Percentiles rank a stretch among this genome's conserved stretches.
Conservation (phyloP, 2,329 filamentous ascomycete genomes). For the Aspergillus tubingensis region DNA sequence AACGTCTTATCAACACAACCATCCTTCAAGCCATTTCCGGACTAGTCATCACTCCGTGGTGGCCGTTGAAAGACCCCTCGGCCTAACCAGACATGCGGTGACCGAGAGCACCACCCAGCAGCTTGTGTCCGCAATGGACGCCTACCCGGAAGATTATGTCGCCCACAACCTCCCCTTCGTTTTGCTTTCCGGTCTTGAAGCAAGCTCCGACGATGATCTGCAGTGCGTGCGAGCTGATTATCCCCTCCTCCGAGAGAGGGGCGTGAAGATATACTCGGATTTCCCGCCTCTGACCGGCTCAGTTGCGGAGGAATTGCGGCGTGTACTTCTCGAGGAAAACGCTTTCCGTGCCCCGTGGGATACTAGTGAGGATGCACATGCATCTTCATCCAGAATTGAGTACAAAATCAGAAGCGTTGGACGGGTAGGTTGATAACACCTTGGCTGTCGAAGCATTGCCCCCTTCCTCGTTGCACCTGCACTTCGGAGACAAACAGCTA, state of each 20-base stretch:
- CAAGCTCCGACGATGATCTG: slow-evolving; percentile 36
- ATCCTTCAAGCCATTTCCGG: not conserved
- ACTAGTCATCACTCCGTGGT: not conserved
- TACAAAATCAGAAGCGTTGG: slow-evolving; percentile 75
- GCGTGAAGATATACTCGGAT: slow-evolving; percentile 68
- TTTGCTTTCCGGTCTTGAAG: slow-evolving; percentile 73
- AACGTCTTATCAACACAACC: not conserved
- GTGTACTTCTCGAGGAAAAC: slow-evolving; percentile 68
- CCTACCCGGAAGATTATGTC: slow-evolving; percentile 66
- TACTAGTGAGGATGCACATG: slow-evolving; percentile 50
- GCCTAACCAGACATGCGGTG: slow-evolving; percentile 37
- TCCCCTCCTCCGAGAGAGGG: slow-evolving; percentile 57
- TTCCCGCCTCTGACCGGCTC: slow-evolving; percentile 66
- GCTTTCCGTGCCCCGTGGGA: slow-evolving; percentile 68
- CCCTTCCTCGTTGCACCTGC: slow-evolving; percentile 2
- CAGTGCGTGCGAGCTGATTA: slow-evolving; percentile 44
- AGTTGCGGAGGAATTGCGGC: slow-evolving; percentile 65
- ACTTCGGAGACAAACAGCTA: not conserved
- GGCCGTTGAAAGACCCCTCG: slow-evolving; percentile 8
- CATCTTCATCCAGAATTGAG: slow-evolving; percentile 53
- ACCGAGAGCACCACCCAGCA: slow-evolving; percentile 24
- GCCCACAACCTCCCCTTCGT: slow-evolving; percentile 85
- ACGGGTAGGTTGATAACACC: slow-evolving; percentile 65
- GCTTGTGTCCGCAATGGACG: slow-evolving; percentile 47
- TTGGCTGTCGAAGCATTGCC: not conserved